Percentiles rank a stretch among this genome's conserved stretches.
These are phyloP conservation scores for Polyplosphaeria fusca DNA, from an alignment of 495 filamentous ascomycete species.

Conservation along the genomic window DNA sequence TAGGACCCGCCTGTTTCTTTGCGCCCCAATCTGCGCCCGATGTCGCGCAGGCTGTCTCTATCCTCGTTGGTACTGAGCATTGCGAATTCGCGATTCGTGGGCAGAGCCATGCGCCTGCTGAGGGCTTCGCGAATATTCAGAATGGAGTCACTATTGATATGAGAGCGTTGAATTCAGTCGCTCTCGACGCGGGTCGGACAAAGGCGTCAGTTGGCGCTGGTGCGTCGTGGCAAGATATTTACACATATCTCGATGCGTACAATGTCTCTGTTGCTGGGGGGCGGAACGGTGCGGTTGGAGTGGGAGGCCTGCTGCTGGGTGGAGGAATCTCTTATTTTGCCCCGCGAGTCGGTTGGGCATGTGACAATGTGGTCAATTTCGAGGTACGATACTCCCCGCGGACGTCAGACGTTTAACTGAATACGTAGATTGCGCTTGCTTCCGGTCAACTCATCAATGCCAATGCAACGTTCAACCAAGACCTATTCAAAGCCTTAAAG, in stretches of 20 bases:
- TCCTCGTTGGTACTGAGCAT: neutral
- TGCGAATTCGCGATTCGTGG: constrained; percentile 39
- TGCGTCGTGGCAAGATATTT: constrained; percentile 17
- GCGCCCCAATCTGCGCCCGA: neutral
- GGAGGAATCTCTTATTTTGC: constrained; percentile 7
- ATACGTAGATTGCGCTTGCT: constrained; percentile 51
- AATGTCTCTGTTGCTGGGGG: constrained; percentile 13
- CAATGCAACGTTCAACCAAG: constrained; percentile 32
- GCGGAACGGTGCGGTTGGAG: constrained; percentile 42
- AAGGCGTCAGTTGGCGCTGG: constrained; percentile 46
- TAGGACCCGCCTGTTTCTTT: constrained; percentile 1
- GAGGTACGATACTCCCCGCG: no score
- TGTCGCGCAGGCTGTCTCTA: neutral
- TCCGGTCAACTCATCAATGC: constrained; percentile 54
- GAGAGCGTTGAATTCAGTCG: constrained; percentile 42
- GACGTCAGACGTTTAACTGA: no score
- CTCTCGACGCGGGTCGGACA: constrained; percentile 38
- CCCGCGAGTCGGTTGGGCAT: constrained; percentile 54
- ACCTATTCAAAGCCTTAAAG: constrained; percentile 39
- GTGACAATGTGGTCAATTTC: constrained; percentile 40
- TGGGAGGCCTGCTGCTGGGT: constrained; percentile 41
- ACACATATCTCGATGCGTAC: constrained; percentile 5
- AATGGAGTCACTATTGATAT: constrained; percentile 54
- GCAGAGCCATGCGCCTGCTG: constrained; percentile 35
- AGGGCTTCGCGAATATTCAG: constrained; percentile 41